Evolutionary conservation across 108 stramenopile genomes (phyloP), one percentile per base, ranked within the genome.

Genomic region (Craspedostauros australis): DNA sequence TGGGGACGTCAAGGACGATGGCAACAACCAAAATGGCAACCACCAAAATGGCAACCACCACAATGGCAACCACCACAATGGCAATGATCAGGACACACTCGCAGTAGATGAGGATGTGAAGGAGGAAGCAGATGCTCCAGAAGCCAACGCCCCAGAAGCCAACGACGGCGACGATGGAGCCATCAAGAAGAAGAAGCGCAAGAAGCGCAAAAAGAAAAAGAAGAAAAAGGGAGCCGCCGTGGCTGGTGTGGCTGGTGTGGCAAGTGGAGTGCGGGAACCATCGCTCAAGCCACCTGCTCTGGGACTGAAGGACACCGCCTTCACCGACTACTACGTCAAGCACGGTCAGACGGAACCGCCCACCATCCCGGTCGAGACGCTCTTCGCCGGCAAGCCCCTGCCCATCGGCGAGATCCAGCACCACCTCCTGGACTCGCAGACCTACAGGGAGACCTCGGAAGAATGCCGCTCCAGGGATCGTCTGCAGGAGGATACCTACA

Each of bases 261-360:
- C n/a, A n/a, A n/a, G n/a, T n/a, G n/a, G n/a, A n/a, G 65, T 70
- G 27, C 76, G 75, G 41, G 68, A 66, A 34, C 86, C 90, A 8
- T 77, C 69, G 36, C 62, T 68, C 34, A 92, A 88, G 52, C 76
- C 80, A 15, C 80, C 84, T 12, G 72, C 76, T 30, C 64, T 67
- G 5, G 82, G 92, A 39, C 70, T 91, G 25, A 74, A 83, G 40
- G 82, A 75, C 2, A 93, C 77, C 5, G 76, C 77, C 49, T 96
- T 89, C 62, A 93, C 91, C 1, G 95, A 99, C 53, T 95, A 86
- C 65, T 95, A 95, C 54, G 81, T 91, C 19, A 70, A 81, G 33
- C 75, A 93, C 41, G 97, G 96, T 11, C 98, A 99, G 76, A 97
- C 98, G 0, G 82, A 94, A 21, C 95, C 96, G 16, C 98, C 98